Evolutionary conservation across 2,329 filamentous ascomycete genomes (phyloP).

Genomic region (Bisporella sp.): DNA sequence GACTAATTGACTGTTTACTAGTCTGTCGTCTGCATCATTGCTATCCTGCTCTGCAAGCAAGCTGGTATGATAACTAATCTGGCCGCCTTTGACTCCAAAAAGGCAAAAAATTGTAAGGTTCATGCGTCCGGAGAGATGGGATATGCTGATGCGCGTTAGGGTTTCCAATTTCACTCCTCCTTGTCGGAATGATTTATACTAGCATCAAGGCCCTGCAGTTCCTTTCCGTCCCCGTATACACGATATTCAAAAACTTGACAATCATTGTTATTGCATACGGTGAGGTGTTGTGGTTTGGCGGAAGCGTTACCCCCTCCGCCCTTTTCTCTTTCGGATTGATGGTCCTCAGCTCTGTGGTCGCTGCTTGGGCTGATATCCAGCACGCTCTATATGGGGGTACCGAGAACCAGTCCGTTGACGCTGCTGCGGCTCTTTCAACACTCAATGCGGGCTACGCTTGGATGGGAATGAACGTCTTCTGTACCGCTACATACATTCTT

Average conservation of each 20-base stretch:
- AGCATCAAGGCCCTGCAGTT: slow-evolving; percentile 92
- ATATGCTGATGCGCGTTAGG: slow-evolving; percentile 41
- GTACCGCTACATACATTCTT: slow-evolving; percentile 82
- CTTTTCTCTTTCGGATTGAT: slow-evolving; percentile 94
- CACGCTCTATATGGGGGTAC: slow-evolving; percentile 57
- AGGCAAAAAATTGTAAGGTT: slow-evolving; percentile 81
- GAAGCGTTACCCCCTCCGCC: slow-evolving; percentile 78
- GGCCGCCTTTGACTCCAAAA: slow-evolving; percentile 75
- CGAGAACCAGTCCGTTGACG: slow-evolving; percentile 37
- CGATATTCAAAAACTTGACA: slow-evolving; percentile 99
- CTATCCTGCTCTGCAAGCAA: slow-evolving; percentile 78
- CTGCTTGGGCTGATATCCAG: slow-evolving; percentile 95
- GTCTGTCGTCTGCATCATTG: slow-evolving; percentile 82
- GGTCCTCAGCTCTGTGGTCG: slow-evolving; percentile 90
- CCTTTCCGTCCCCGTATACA: slow-evolving; percentile 96
- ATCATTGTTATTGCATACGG: slow-evolving; percentile 98
- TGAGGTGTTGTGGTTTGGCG: slow-evolving; percentile 97
- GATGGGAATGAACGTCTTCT: slow-evolving; percentile 97
- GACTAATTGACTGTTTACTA: slow-evolving; percentile 31
- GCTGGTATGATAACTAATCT: slow-evolving; percentile 74
- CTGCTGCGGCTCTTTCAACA: slow-evolving; percentile 73
- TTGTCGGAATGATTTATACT: slow-evolving; percentile 99
- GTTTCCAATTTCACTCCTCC: slow-evolving; percentile 92
- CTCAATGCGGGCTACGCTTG: slow-evolving; percentile 93
- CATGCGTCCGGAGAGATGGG: background rate